These are phyloP conservation scores for Neofusicoccum ribis DNA, from an alignment of 2,329 filamentous ascomycete genomes.

Conservation along the genomic window DNA sequence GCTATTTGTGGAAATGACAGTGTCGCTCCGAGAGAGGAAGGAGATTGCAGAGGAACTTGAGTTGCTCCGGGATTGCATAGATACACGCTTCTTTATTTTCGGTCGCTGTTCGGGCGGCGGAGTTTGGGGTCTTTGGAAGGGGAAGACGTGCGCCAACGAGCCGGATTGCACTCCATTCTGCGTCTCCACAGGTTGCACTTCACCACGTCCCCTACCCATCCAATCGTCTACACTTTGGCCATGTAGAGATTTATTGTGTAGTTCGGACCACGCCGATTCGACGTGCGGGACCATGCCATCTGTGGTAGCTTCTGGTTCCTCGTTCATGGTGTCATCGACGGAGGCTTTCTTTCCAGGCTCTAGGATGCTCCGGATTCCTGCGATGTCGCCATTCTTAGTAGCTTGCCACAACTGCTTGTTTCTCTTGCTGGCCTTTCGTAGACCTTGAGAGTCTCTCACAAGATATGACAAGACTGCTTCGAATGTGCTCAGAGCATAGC, in stretches of 20 bases:
- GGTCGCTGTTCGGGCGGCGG: constrained; percentile 51
- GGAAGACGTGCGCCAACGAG: constrained; percentile 80
- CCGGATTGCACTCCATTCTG: constrained; percentile 28
- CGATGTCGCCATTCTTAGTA: constrained; percentile 72
- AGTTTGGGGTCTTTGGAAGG: constrained; percentile 69
- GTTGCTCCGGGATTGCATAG: constrained; percentile 85
- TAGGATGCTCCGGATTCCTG: constrained; percentile 74
- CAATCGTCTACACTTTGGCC: constrained; percentile 11
- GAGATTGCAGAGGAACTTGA: constrained; percentile 85
- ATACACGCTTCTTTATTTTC: constrained; percentile 71
- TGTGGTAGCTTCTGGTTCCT: constrained; percentile 39
- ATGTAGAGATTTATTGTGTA: constrained; percentile 10
- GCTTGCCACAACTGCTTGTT: constrained; percentile 90
- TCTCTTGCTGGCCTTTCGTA: constrained; percentile 80
- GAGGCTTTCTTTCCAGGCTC: constrained; percentile 58
- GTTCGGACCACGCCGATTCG: constrained; percentile 19
- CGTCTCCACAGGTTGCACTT: neutral
- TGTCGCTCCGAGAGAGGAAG: constrained; percentile 75
- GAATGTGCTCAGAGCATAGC: constrained; percentile 92
- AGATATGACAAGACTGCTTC: constrained; percentile 93
- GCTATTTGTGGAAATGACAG: constrained; percentile 71
- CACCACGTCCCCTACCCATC: constrained; percentile 2
- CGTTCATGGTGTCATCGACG: constrained; percentile 48
- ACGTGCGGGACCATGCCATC: constrained; percentile 34
- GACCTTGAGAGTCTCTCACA: constrained; percentile 73